A percentile compares a stretch with the other conserved stretches of the same genome.
phyloP scores from a whole-genome alignment of 495 filamentous ascomycete genomes.

The Podospora sp. region DNA sequence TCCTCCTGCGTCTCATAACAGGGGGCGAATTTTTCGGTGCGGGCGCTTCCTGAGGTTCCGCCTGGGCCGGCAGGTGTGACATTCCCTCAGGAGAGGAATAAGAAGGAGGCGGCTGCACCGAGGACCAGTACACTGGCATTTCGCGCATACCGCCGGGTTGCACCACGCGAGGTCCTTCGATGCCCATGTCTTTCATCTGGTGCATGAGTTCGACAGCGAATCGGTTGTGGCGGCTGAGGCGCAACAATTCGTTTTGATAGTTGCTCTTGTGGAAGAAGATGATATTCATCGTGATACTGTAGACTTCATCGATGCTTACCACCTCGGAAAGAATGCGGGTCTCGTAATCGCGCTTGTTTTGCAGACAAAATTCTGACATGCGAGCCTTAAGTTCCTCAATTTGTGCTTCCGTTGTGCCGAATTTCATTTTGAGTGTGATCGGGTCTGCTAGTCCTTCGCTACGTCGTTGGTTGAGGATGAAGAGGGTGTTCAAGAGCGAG shows the following conservation, averaged over 20 bases:
- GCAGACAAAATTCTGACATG: constrained; percentile 82
- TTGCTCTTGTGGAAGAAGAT: constrained; percentile 98
- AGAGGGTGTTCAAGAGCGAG: constrained; percentile 86
- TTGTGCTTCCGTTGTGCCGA: constrained; percentile 83
- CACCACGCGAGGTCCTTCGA: constrained; percentile 81
- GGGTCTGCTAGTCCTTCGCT: constrained; percentile 89
- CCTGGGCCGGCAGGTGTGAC: neutral
- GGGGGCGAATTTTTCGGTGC: constrained; percentile 5
- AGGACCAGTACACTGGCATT: constrained; percentile 53
- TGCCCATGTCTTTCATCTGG: constrained; percentile 77
- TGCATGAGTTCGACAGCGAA: constrained; percentile 94
- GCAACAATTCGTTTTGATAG: constrained; percentile 87
- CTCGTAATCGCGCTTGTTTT: constrained; percentile 91
- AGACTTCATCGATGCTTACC: constrained; percentile 59
- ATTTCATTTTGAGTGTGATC: constrained; percentile 80
- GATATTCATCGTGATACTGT: constrained; percentile 81
- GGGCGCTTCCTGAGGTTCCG: neutral
- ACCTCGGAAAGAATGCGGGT: constrained; percentile 89
- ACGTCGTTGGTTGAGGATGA: constrained; percentile 92
- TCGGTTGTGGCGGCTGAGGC: constrained; percentile 88
- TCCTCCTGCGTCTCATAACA: constrained; percentile 15
- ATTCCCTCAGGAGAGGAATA: constrained; percentile 21
- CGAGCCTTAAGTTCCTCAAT: constrained; percentile 81
- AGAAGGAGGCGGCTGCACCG: constrained; percentile 36
- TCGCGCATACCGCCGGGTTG: constrained; percentile 62